Conservation (phyloP, 2,329 filamentous ascomycete species). For the Coniochaeta sp. region DNA sequence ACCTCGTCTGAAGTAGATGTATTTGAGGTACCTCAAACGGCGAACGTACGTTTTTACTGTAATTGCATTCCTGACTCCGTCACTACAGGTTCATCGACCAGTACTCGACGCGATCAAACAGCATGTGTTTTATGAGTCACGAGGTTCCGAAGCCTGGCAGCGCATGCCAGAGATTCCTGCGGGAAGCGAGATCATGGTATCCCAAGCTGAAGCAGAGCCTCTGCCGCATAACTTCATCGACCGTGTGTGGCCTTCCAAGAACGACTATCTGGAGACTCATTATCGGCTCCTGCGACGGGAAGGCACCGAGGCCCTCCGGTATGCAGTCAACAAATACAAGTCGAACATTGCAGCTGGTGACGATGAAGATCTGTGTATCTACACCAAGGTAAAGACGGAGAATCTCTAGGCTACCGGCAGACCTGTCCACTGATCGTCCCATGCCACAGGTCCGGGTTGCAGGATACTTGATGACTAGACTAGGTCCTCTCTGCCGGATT, state of each 20-base stretch:
- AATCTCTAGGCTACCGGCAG: background rate
- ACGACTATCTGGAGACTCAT: constrained; percentile 63
- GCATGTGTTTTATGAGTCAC: constrained; percentile 3
- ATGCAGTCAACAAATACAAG: constrained; percentile 28
- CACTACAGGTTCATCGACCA: background rate
- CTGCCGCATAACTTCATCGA: constrained; percentile 46
- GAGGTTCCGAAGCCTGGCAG: constrained; percentile 11
- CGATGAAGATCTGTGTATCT: constrained; percentile 51
- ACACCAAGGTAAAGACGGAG: constrained; percentile 52
- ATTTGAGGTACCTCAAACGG: background rate
- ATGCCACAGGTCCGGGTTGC: constrained; percentile 53
- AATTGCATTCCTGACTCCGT: background rate
- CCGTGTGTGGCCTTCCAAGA: constrained; percentile 50
- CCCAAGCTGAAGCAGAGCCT: constrained; percentile 15
- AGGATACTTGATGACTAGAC: constrained; percentile 54
- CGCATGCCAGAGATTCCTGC: constrained; percentile 46
- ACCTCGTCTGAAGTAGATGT: background rate
- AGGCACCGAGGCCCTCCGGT: constrained; percentile 59
- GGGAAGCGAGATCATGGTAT: constrained; percentile 40
- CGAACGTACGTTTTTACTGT: background rate
- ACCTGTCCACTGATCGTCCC: background rate
- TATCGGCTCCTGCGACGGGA: constrained; percentile 74
- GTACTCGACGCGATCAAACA: background rate
- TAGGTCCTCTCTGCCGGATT: constrained; percentile 60
- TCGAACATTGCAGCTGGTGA: constrained; percentile 42